Conservation (phyloP, 2,329 filamentous ascomycete genomes). For the Cryoendolithus antarcticus region DNA sequence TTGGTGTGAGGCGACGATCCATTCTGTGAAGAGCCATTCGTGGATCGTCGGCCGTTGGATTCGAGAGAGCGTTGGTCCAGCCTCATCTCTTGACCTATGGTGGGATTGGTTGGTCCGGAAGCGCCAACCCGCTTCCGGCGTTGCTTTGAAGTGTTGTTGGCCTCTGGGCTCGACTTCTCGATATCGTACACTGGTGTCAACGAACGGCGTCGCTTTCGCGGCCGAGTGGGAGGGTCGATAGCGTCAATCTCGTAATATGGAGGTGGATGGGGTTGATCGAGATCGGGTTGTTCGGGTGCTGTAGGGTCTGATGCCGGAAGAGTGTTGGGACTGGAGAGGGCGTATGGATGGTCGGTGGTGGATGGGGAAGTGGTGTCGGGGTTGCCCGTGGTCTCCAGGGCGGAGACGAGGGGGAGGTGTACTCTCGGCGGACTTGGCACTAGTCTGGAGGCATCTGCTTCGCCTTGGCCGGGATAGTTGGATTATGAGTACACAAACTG, state of each 20-base stretch:
- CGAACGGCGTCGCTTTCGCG: constrained; percentile 19
- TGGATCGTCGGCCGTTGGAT: constrained; percentile 26
- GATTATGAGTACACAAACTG: too few relatives aligned
- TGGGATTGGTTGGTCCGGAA: constrained; percentile 17
- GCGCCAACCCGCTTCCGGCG: constrained; percentile 31
- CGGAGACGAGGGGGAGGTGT: constrained; percentile 13
- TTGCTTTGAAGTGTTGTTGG: constrained; percentile 21
- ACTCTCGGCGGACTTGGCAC: too few relatives aligned
- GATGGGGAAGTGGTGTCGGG: constrained; percentile 13
- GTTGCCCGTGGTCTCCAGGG: constrained; percentile 19
- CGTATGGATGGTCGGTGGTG: constrained; percentile 21
- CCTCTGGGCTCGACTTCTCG: constrained; percentile 10
- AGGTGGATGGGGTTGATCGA: constrained; percentile 6
- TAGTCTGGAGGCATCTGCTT: too few relatives aligned
- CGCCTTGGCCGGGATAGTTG: too few relatives aligned
- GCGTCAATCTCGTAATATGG: constrained; percentile 7
- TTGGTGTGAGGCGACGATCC: constrained; percentile 27
- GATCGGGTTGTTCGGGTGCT: constrained; percentile 10
- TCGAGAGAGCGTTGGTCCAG: constrained; percentile 26
- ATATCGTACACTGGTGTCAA: constrained; percentile 14
- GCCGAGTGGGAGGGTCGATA: constrained; percentile 16
- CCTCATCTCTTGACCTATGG: constrained; percentile 26
- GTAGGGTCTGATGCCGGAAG: constrained; percentile 21
- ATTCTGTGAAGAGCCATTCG: constrained; percentile 24
- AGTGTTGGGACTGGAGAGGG: constrained; percentile 10